Conservation (phyloP, 2,329 filamentous ascomycete genomes). For the Diaporthe ampelina region DNA sequence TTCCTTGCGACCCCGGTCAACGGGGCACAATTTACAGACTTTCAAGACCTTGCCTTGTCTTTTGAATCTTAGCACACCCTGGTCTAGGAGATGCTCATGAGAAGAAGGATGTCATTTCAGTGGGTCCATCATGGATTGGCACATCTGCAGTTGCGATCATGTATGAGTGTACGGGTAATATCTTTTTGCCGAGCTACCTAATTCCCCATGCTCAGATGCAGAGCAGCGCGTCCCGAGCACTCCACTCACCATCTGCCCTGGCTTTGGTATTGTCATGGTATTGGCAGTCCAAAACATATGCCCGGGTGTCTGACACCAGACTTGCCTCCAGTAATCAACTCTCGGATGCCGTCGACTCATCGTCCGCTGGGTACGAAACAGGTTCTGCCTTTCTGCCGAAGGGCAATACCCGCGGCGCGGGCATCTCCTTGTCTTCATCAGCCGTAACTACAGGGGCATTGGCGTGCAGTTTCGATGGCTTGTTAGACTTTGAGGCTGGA, state of each 20-base stretch:
- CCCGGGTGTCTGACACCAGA: background rate
- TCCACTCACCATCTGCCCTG: background rate
- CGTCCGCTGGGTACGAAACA: conserved; percentile 27
- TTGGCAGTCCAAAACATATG: background rate
- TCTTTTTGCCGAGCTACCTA: background rate
- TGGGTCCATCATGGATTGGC: background rate
- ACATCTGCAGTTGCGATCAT: background rate
- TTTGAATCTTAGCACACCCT: too few species aligned
- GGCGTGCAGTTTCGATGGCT: conserved; percentile 26
- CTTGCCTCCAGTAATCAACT: background rate
- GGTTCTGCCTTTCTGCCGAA: conserved; percentile 17
- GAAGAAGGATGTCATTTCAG: background rate
- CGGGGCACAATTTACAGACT: too few species aligned
- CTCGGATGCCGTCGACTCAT: conserved; percentile 39
- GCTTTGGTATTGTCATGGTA: background rate
- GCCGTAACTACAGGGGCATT: conserved; percentile 17
- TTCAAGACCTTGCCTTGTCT: too few species aligned
- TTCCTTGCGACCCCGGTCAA: background rate
- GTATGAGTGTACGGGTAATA: background rate
- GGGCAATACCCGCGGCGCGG: conserved; percentile 18
- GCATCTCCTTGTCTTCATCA: conserved; percentile 16
- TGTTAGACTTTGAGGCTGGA: conserved; percentile 8
- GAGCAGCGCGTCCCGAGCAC: background rate
- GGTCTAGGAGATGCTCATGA: background rate
- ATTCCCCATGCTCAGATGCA: background rate